These are phyloP conservation scores for Emydomyces testavorans DNA, from an alignment of 2,329 filamentous ascomycete genomes.

Conservation along the genomic window DNA sequence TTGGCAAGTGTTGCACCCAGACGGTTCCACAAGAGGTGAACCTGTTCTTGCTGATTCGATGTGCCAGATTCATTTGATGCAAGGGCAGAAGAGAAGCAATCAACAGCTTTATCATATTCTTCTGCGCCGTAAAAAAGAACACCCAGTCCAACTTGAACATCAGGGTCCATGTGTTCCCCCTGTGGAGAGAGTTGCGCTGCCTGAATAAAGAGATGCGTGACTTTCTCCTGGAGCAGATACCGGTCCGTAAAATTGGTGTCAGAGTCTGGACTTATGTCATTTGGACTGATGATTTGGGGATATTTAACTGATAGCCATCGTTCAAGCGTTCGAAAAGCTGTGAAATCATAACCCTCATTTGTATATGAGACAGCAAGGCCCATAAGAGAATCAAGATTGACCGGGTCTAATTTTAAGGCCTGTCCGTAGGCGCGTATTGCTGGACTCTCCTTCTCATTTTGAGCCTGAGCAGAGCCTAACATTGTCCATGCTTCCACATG, in stretches of 20 bases:
- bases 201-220: slow-evolving; percentile 81
- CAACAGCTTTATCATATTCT: slow-evolving; percentile 95
- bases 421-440: slow-evolving; percentile 90
- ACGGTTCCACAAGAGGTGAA: slow-evolving; percentile 94
- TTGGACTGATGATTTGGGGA: slow-evolving; percentile 63
- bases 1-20: slow-evolving; percentile 94
- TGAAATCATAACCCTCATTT: slow-evolving; percentile 96
- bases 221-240: slow-evolving; percentile 74
- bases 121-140: slow-evolving; percentile 97
- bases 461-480: slow-evolving; percentile 82
- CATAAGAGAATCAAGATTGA: slow-evolving; percentile 84
- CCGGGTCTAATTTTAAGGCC: slow-evolving; percentile 74
- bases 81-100: slow-evolving; percentile 90
- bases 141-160: slow-evolving; percentile 92
- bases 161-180: slow-evolving; percentile 92
- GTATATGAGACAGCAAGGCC: slow-evolving; percentile 93
- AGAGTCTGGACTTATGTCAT: slow-evolving; percentile 55
- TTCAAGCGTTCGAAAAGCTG: slow-evolving; percentile 89
- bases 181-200: slow-evolving; percentile 85
- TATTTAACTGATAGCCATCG: slow-evolving; percentile 96
- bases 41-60: slow-evolving; percentile 71
- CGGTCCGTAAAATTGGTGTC: slow-evolving; percentile 93
- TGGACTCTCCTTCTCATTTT: slow-evolving; percentile 96
- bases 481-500: slow-evolving; percentile 92
- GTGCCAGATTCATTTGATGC: slow-evolving; percentile 72